Percentiles rank a stretch among this genome's conserved stretches.
These are phyloP conservation scores for Oryza coarctata DNA, from an alignment of 176 grass and related monocot genomes.

Conservation along the genomic window DNA sequence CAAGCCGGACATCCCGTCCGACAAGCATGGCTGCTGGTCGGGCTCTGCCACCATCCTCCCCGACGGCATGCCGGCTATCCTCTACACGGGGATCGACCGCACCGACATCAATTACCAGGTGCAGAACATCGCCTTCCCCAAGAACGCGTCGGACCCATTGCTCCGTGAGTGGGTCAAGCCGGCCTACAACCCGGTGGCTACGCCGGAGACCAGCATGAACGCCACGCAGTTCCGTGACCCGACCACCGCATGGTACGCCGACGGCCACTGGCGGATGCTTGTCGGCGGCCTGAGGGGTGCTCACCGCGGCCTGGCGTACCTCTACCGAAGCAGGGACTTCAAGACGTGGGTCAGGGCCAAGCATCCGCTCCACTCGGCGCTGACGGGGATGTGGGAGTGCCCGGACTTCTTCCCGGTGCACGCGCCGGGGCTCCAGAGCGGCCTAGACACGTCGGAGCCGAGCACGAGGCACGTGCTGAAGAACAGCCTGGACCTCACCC, in stretches of 20 bases:
- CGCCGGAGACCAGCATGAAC: slow-evolving; percentile 25
- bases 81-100: slow-evolving; percentile 45
- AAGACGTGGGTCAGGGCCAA: slow-evolving; percentile 44
- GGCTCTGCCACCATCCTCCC: slow-evolving; percentile 55
- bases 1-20: slow-evolving; percentile 35
- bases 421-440: not conserved
- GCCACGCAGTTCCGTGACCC: slow-evolving; percentile 60
- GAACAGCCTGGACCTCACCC: slow-evolving; percentile 40
- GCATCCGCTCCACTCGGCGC: slow-evolving; percentile 44
- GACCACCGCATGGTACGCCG: slow-evolving; percentile 49
- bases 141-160: slow-evolving; percentile 47
- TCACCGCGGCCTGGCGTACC: not conserved
- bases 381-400: slow-evolving; percentile 61
- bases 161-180: slow-evolving; percentile 61
- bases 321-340: slow-evolving; percentile 59
- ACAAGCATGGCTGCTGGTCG: slow-evolving; percentile 47
- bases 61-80: slow-evolving; percentile 36
- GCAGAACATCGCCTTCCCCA: slow-evolving; percentile 56
- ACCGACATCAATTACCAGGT: slow-evolving; percentile 40
- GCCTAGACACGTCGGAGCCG: slow-evolving; percentile 25
- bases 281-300: slow-evolving; percentile 34
- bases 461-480: slow-evolving; percentile 45
- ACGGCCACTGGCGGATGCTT: slow-evolving; percentile 51
- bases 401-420: slow-evolving; percentile 53
- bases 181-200: slow-evolving; percentile 40